phyloP scores from a whole-genome alignment of 2,329 filamentous ascomycete genomes.

The Dothistroma septosporum region DNA sequence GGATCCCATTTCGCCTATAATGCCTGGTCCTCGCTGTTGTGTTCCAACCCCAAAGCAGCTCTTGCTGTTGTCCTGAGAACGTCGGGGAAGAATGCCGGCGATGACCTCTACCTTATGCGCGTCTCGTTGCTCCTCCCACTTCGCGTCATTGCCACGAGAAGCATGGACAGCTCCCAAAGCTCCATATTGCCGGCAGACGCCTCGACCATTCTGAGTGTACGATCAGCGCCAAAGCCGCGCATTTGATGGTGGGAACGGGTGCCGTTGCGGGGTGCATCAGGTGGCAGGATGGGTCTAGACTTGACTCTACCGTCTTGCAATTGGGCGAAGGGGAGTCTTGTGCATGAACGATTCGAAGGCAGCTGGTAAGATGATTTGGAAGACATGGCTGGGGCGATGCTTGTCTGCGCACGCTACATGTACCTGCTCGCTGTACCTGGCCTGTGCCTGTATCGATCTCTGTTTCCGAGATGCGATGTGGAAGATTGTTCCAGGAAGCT shows the following conservation, averaged over 20 bases:
- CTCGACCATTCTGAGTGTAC: conserved; percentile 13
- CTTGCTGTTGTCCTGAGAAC: not conserved
- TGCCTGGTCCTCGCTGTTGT: not conserved
- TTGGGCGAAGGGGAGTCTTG: conserved; percentile 7
- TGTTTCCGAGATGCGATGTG: not conserved
- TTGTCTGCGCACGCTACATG: conserved; percentile 3
- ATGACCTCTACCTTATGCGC: not conserved
- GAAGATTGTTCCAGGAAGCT: not conserved
- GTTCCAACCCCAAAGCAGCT: not conserved
- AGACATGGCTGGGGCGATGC: conserved; percentile 10
- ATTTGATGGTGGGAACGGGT: conserved; percentile 5
- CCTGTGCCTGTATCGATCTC: not conserved
- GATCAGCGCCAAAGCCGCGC: conserved; percentile 10
- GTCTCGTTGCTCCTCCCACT: not conserved
- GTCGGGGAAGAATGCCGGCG: not conserved
- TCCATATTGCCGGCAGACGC: conserved; percentile 22
- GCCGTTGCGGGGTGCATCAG: conserved; percentile 20
- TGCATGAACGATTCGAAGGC: not conserved
- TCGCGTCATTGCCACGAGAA: conserved; percentile 12
- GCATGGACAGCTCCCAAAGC: conserved; percentile 8
- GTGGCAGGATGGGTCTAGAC: conserved; percentile 16
- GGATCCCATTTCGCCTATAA: conserved; percentile 13
- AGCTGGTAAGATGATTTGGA: conserved; percentile 18
- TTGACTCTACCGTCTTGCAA: conserved; percentile 1
- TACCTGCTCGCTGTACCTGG: conserved; percentile 10